A percentile compares a stretch with the other conserved stretches of the same genome.
These are phyloP conservation scores for Corymbia citriodora DNA, from an alignment of 441 rosid species.

Conservation along the genomic window DNA sequence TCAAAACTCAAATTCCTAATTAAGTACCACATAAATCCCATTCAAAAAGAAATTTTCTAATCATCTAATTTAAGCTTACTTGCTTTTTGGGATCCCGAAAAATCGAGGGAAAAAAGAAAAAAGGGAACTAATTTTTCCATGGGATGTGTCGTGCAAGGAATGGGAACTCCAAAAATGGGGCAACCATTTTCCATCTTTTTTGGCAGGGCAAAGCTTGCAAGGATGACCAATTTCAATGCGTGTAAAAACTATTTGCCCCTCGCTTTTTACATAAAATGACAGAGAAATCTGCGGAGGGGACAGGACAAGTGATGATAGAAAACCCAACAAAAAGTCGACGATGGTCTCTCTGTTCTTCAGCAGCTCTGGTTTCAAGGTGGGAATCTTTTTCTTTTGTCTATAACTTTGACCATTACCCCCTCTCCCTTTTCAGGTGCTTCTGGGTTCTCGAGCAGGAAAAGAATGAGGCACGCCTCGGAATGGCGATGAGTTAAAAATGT, in stretches of 20 bases:
- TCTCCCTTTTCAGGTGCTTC: neutral
- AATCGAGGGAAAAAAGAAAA: neutral
- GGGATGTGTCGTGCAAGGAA: neutral
- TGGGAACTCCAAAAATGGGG: neutral
- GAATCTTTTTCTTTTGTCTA: neutral
- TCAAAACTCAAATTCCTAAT: neutral
- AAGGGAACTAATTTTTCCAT: neutral
- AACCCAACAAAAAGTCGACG: neutral
- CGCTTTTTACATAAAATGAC: neutral
- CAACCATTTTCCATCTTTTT: neutral
- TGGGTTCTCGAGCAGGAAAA: neutral
- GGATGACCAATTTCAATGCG: neutral
- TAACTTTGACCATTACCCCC: neutral
- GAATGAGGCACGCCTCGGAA: neutral
- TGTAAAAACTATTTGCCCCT: neutral
- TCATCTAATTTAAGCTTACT: neutral
- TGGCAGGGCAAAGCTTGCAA: neutral
- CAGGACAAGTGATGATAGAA: neutral
- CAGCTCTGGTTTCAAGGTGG: neutral
- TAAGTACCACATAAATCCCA: neutral
- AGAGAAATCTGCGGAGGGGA: neutral
- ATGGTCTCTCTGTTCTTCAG: neutral
- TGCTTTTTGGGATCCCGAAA: neutral
- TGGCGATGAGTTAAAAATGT: accelerated
- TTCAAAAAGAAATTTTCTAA: neutral